Evolutionary conservation across 306 rosid genomes (phyloP), one percentile per base, ranked within the genome.

Genomic region (Cicer yamashitae): DNA sequence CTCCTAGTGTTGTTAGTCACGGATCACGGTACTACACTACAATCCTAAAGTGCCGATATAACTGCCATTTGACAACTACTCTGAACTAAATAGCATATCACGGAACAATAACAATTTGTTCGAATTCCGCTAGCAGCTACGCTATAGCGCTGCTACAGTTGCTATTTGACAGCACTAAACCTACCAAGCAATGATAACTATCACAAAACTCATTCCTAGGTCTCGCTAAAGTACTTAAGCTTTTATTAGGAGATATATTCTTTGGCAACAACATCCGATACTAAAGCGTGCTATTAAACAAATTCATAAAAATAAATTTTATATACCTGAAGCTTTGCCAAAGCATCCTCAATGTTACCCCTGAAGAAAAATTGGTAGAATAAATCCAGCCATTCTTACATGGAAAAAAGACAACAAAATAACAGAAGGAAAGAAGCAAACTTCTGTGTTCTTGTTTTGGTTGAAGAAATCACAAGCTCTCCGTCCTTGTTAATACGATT

Each of bases 371-470:
- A 41, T 44, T 1, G 58, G 72, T 63, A 62, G 62, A 73, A 41
- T 68, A 72, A 83, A 84, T 70, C 68, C 76, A 77, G 71, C 69
- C 54, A 73, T 73, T 66, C 54, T 66, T 44, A 76, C 43, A 70
- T 61, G 40, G 54, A 71, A 68, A 81, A 30, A 11, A 38, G 20
- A 14, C 37, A 75, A 80, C 52, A 34, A 64, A 73, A 52, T 10
- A 45, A 71, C 34, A 44, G 68, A 71, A 82, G 81, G 73, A 67
- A 39, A 70, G 88, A 86, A 62, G 67, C 77, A 68, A 71, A 94
- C 98, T 91, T 91, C 72, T 90, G 97, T 1, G 98, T 94, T 81
- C 97, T 87, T 67, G 98, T 94, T 86, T 82, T 94, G 30, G 98
- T 94, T 48, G 97, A 94, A 61, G 98, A 90, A 76, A 94, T 88